Conservation (phyloP, 108 stramenopile species). For the Epithemia pelagica region DNA sequence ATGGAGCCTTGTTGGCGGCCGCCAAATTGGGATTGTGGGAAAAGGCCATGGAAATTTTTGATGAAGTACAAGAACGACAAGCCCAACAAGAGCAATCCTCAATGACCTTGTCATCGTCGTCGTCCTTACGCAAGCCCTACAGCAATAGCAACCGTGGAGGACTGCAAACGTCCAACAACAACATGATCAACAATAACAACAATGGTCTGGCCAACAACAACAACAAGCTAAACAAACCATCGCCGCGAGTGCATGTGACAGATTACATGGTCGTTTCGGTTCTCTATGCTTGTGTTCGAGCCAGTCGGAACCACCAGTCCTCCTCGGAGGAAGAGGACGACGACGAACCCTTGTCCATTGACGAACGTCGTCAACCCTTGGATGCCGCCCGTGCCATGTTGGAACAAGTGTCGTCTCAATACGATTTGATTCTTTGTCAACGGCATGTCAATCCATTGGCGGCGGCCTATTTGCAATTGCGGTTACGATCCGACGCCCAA, state of each 20-base stretch:
- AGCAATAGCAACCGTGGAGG: background rate
- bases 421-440: slow-evolving; percentile 42
- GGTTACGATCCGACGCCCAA: slow-evolving; percentile 32
- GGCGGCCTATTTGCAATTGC: slow-evolving; percentile 51
- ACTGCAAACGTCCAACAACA: too few species aligned
- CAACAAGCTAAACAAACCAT: background rate
- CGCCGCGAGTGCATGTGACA: slow-evolving; percentile 30
- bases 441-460: slow-evolving; percentile 61
- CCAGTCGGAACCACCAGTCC: slow-evolving; percentile 16
- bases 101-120: background rate
- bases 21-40: slow-evolving; percentile 72
- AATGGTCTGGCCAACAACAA: background rate
- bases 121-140: background rate
- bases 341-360: background rate
- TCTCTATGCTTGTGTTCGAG: slow-evolving; percentile 48
- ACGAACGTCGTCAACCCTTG: slow-evolving; percentile 42
- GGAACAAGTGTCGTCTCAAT: slow-evolving; percentile 28
- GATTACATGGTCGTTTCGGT: slow-evolving; percentile 64
- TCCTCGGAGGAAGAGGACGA: slow-evolving; percentile 29
- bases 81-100: background rate
- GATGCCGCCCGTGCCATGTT: slow-evolving; percentile 46
- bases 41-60: slow-evolving; percentile 57
- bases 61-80: slow-evolving; percentile 28
- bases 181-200: background rate
- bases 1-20: slow-evolving; percentile 70